Percentiles rank a stretch among this genome's conserved stretches.
Evolutionary conservation across 2,329 filamentous ascomycete species (phyloP).

Genomic region (Hypoxylon sp.): DNA sequence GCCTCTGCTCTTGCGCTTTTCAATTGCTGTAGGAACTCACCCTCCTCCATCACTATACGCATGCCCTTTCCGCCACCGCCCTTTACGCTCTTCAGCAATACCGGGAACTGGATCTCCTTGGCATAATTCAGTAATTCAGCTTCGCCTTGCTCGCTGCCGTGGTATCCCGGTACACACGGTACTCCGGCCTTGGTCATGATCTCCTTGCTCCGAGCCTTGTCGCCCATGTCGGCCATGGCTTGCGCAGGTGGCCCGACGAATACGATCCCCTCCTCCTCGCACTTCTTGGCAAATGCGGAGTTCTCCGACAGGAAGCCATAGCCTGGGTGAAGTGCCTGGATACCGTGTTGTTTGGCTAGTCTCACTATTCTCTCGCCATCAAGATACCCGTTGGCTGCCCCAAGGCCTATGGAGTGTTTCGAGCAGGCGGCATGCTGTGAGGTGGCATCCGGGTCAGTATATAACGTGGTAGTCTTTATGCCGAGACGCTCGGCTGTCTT

Average conservation of each 20-base stretch:
- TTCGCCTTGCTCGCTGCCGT: conserved; percentile 84
- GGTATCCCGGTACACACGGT: conserved; percentile 96
- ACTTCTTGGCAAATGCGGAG: conserved; percentile 88
- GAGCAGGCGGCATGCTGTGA: conserved; percentile 92
- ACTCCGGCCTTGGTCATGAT: conserved; percentile 98
- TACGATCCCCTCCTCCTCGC: conserved; percentile 88
- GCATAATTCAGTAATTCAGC: conserved; percentile 76
- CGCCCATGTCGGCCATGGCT: conserved; percentile 81
- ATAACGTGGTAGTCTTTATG: conserved; percentile 93
- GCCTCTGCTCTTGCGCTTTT: conserved; percentile 82
- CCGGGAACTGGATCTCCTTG: conserved; percentile 76
- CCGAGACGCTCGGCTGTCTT: conserved; percentile 89
- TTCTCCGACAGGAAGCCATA: conserved; percentile 98
- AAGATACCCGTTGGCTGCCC: conserved; percentile 87
- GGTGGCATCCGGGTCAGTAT: conserved; percentile 89
- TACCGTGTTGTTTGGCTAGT: conserved; percentile 87
- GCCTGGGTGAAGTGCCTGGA: conserved; percentile 93
- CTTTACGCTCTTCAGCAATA: conserved; percentile 84
- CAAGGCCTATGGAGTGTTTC: conserved; percentile 86
- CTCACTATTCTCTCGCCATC: conserved; percentile 94
- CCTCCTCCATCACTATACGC: conserved; percentile 77
- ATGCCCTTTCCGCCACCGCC: conserved; percentile 90
- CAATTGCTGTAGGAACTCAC: conserved; percentile 79
- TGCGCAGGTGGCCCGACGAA: conserved; percentile 92
- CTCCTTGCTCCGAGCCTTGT: conserved; percentile 83